Evolutionary conservation across 352 stramenopile species (phyloP).

Genomic region (Globisporangium camurandrum): DNA sequence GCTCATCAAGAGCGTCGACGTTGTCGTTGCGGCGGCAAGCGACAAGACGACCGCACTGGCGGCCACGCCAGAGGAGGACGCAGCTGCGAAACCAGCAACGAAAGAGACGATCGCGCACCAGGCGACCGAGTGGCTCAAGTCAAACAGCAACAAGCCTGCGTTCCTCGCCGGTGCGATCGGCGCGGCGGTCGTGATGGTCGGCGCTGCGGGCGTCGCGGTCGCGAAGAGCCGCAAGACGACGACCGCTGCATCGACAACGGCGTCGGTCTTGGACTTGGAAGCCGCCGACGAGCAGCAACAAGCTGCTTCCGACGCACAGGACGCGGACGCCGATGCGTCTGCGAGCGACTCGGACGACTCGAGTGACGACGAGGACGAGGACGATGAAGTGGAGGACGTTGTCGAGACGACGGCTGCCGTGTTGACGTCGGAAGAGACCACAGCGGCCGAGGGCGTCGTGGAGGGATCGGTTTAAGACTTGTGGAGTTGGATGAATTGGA

Average conservation of each 20-base stretch:
- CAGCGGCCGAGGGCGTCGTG: constrained; percentile 25
- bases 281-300: constrained; percentile 24
- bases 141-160: constrained; percentile 25
- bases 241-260: constrained; percentile 24
- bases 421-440: constrained; percentile 20
- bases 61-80: constrained; percentile 15
- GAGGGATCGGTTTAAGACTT: constrained; percentile 61
- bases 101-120: constrained; percentile 31
- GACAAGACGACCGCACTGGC: constrained; percentile 12
- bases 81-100: constrained; percentile 9
- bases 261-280: constrained; percentile 32
- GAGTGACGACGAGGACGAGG: constrained; percentile 32
- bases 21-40: constrained; percentile 7
- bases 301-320: constrained; percentile 25
- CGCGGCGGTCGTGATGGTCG: constrained; percentile 38
- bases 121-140: constrained; percentile 32
- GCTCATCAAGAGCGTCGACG: constrained; percentile 30
- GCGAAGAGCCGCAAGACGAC: constrained; percentile 34
- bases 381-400: constrained; percentile 32
- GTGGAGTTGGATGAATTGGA: too few species aligned
- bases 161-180: constrained; percentile 34
- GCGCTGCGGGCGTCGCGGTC: constrained; percentile 32
- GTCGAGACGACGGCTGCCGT: constrained; percentile 11
- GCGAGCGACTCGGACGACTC: constrained; percentile 25
- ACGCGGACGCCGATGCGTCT: constrained; percentile 24